Percentiles rank a stretch among this genome's conserved stretches.
These are phyloP conservation scores for Nemania sp. DNA, from an alignment of 2,329 filamentous ascomycete genomes.

Conservation along the genomic window DNA sequence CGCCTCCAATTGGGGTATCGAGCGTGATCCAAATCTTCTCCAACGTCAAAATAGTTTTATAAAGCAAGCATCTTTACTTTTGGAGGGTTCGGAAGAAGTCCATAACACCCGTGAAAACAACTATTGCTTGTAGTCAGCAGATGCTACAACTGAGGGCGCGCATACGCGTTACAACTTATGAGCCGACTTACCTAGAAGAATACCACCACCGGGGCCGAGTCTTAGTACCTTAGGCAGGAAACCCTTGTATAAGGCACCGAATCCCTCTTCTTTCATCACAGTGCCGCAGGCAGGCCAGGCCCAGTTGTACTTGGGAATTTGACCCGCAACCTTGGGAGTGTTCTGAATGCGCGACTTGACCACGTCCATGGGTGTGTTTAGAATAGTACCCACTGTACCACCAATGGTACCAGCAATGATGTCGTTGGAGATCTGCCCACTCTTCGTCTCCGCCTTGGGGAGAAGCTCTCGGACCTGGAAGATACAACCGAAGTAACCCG, in stretches of 20 bases:
- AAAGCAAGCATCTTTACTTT: slow-evolving; percentile 31
- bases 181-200: slow-evolving; percentile 72
- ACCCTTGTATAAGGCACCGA: slow-evolving; percentile 93
- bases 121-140: slow-evolving; percentile 24
- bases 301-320: slow-evolving; percentile 97
- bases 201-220: slow-evolving; percentile 64
- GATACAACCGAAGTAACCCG: slow-evolving; percentile 85
- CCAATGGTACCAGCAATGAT: slow-evolving; percentile 87
- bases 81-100: slow-evolving; percentile 44
- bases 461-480: slow-evolving; percentile 92
- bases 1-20: slow-evolving; percentile 37
- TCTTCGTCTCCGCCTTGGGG: slow-evolving; percentile 84
- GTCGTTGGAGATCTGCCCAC: slow-evolving; percentile 85
- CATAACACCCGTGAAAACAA: slow-evolving; percentile 45
- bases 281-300: slow-evolving; percentile 88
- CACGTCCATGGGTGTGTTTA: slow-evolving; percentile 75
- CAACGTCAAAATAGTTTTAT: slow-evolving; percentile 4
- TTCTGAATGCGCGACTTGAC: slow-evolving; percentile 99
- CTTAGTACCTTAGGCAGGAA: slow-evolving; percentile 95
- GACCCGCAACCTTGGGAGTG: slow-evolving; percentile 83
- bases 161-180: not conserved
- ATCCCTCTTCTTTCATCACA: slow-evolving; percentile 93
- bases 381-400: slow-evolving; percentile 86
- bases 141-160: not conserved
- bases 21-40: slow-evolving; percentile 25